Evolutionary conservation across 192 early-diverging fungal genomes (phyloP).

Genomic region (Endogone sp.): DNA sequence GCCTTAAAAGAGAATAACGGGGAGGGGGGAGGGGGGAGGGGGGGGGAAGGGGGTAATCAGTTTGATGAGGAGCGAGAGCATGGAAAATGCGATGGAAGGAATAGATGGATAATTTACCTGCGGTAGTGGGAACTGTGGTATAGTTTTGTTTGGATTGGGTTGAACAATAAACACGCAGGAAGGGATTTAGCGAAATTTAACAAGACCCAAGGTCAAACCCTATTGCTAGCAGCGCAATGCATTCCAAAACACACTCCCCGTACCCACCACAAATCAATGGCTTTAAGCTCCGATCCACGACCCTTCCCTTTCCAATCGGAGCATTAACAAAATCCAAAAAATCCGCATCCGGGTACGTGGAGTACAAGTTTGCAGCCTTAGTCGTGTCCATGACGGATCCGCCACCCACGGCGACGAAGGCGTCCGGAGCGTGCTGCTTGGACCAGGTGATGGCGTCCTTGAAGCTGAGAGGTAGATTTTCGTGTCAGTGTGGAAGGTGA

Average conservation of each 20-base stretch:
- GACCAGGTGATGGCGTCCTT: constrained; percentile 79
- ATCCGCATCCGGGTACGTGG: constrained; percentile 74
- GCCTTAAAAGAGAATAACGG: not conserved
- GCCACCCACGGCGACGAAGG: constrained; percentile 88
- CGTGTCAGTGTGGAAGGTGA: not conserved
- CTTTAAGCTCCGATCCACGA: constrained; percentile 66
- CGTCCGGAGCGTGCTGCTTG: constrained; percentile 68
- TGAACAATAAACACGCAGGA: no score
- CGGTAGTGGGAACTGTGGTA: constrained; percentile 35
- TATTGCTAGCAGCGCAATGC: no score
- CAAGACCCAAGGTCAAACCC: constrained; percentile 6
- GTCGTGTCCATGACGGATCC: constrained; percentile 90
- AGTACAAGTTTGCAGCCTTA: constrained; percentile 89
- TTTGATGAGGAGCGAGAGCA: no score
- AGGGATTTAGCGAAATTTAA: not conserved
- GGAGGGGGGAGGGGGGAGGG: no score
- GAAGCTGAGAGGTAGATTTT: constrained; percentile 45
- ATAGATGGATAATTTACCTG: constrained; percentile 16
- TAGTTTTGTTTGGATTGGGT: no score
- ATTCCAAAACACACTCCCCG: not conserved
- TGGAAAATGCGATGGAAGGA: not conserved
- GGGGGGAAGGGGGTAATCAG: no score
- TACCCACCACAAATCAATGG: constrained; percentile 73
- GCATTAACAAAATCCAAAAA: constrained; percentile 92
- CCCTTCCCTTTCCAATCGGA: constrained; percentile 82